Conservation (phyloP, 108 stramenopile genomes). For the Cylindrotheca closterium region DNA sequence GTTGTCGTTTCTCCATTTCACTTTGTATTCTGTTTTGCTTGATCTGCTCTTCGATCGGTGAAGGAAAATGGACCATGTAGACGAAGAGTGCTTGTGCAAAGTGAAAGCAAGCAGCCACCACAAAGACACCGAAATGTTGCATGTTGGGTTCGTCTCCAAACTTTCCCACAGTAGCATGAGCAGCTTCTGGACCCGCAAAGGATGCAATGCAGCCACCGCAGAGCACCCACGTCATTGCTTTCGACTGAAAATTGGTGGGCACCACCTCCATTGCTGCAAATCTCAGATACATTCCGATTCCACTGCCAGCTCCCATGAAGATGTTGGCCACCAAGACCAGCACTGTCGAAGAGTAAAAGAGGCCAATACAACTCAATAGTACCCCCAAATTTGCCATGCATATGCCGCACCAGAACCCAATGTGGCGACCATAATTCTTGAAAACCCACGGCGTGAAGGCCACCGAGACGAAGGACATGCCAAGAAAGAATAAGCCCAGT, state of each 20-base stretch:
- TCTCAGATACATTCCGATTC: conserved; percentile 43
- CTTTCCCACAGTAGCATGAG: conserved; percentile 27
- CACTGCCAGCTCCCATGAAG: conserved; percentile 35
- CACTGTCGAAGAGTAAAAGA: conserved; percentile 13
- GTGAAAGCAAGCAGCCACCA: conserved; percentile 15
- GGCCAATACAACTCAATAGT: conserved; percentile 17
- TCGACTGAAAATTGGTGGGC: conserved; percentile 16
- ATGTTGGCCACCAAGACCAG: conserved; percentile 24
- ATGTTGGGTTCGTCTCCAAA: conserved; percentile 26
- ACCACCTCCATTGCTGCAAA: conserved; percentile 47
- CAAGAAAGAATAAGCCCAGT: conserved; percentile 33
- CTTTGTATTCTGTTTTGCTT: neutral
- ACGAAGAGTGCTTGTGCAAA: conserved; percentile 17
- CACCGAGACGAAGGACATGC: conserved; percentile 27
- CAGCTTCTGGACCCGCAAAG: conserved; percentile 47
- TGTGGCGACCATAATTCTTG: conserved; percentile 15
- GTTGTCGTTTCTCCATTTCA: neutral
- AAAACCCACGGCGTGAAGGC: conserved; percentile 34
- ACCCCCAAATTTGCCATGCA: conserved; percentile 19
- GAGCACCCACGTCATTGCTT: conserved; percentile 38
- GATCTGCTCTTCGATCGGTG: neutral
- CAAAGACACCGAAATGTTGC: conserved; percentile 36
- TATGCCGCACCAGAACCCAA: conserved; percentile 35
- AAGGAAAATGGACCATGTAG: conserved; percentile 22
- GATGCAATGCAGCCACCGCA: conserved; percentile 47